Conservation (phyloP, 1,284 basidiomycete species). For the Apiotrichum gracile region DNA sequence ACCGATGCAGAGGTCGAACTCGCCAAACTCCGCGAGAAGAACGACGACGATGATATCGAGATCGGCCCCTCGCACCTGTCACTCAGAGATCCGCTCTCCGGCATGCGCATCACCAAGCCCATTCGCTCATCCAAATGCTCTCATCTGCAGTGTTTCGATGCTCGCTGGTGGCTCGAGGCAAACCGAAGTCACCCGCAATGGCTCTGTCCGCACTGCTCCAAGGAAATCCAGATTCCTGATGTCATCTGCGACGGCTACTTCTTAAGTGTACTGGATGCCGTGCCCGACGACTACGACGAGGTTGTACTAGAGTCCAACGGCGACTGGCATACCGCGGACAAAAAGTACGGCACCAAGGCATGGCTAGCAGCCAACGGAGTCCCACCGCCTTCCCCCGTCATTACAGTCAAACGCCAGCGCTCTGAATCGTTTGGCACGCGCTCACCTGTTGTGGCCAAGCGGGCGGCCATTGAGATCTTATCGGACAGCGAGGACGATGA, state of each 20-base stretch:
- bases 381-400: not conserved
- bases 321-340: slow-evolving; percentile 88
- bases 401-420: slow-evolving; percentile 3
- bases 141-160: slow-evolving; percentile 95
- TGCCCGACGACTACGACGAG: slow-evolving; percentile 73
- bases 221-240: slow-evolving; percentile 67
- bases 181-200: slow-evolving; percentile 97
- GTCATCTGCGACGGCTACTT: slow-evolving; percentile 73
- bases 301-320: slow-evolving; percentile 91
- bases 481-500: slow-evolving; percentile 72
- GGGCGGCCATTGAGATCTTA: slow-evolving; percentile 59
- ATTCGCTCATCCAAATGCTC: slow-evolving; percentile 78
- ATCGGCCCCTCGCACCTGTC: slow-evolving; percentile 81
- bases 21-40: slow-evolving; percentile 51
- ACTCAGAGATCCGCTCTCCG: slow-evolving; percentile 88
- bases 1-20: slow-evolving; percentile 23
- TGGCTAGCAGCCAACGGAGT: slow-evolving; percentile 53
- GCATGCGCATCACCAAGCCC: slow-evolving; percentile 76
- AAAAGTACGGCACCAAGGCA: slow-evolving; percentile 65
- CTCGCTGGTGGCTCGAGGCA: slow-evolving; percentile 84
- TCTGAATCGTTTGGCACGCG: not conserved
- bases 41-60: slow-evolving; percentile 79
- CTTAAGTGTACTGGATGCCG: slow-evolving; percentile 28
- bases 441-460: slow-evolving; percentile 19
- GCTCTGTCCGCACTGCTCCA: slow-evolving; percentile 92